Conservation (phyloP, 192 early-diverging fungal species). For the Funneliformis geosporum region DNA sequence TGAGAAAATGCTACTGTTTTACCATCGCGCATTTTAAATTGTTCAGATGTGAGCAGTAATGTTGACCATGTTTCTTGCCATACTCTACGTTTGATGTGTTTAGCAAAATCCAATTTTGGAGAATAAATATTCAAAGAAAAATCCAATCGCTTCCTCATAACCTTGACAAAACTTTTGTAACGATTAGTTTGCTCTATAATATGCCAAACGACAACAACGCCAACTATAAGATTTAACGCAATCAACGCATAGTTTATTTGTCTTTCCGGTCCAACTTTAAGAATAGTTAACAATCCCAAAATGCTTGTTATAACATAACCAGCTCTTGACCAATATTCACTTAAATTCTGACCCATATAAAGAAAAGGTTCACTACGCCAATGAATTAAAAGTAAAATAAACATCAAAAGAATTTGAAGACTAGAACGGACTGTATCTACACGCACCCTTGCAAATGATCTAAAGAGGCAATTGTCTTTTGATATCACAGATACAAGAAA, state of each 20-base stretch:
- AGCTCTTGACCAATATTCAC: conserved; percentile 50
- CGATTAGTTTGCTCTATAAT: conserved; percentile 45
- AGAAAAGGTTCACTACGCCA: conserved; percentile 61
- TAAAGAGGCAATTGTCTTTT: conserved; percentile 69
- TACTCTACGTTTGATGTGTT: conserved; percentile 52
- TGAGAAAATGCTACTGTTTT: conserved; percentile 58
- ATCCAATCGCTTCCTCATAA: conserved; percentile 43
- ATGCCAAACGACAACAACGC: conserved; percentile 45
- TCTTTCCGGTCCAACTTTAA: conserved; percentile 45
- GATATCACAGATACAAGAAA: conserved; percentile 49
- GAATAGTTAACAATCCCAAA: conserved; percentile 57
- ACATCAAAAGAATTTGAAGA: conserved; percentile 49
- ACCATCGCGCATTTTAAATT: conserved; percentile 56
- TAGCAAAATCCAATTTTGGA: conserved; percentile 41
- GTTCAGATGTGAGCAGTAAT: conserved; percentile 56
- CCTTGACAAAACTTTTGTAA: neutral
- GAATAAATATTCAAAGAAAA: conserved; percentile 57
- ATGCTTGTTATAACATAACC: conserved; percentile 46
- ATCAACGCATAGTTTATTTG: conserved; percentile 49
- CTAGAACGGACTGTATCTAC: conserved; percentile 52
- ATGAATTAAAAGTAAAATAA: conserved; percentile 56
- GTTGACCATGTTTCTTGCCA: conserved; percentile 77
- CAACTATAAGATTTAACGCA: conserved; percentile 37
- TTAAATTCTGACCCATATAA: conserved; percentile 55
- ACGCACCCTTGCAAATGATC: conserved; percentile 40